phyloP scores from a whole-genome alignment of 1,284 basidiomycete genomes.

The Moniliella sp. region DNA sequence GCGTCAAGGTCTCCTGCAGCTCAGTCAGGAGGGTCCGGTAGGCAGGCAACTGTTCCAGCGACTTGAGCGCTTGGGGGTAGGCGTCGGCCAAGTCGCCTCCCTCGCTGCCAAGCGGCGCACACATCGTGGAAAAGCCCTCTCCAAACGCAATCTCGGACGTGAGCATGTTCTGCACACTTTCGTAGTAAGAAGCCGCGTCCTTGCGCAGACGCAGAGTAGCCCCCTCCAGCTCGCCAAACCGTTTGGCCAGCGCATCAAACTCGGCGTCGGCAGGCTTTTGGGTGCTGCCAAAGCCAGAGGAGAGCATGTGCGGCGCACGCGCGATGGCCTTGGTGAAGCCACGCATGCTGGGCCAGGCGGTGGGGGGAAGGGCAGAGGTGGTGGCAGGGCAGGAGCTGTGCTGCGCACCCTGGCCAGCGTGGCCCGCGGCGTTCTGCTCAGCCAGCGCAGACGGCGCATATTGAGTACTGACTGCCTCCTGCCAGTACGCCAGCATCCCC shows the following conservation, averaged over 20 bases:
- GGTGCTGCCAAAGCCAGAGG: slow-evolving; percentile 23
- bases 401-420: no score
- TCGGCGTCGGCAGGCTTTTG: slow-evolving; percentile 24
- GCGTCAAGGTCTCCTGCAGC: slow-evolving; percentile 51
- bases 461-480: no score
- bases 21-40: slow-evolving; percentile 62
- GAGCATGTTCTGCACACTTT: slow-evolving; percentile 45
- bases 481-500: no score
- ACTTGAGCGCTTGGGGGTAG: slow-evolving; percentile 55
- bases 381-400: no score
- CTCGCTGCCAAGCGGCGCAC: slow-evolving; percentile 40
- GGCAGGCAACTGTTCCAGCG: slow-evolving; percentile 53
- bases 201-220: slow-evolving; percentile 73
- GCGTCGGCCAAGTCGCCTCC: slow-evolving; percentile 56
- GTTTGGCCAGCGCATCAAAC: slow-evolving; percentile 24
- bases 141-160: slow-evolving; percentile 55
- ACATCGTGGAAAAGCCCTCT: slow-evolving; percentile 50
- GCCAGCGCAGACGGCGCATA: no score
- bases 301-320: slow-evolving; percentile 28
- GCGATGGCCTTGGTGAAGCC: slow-evolving; percentile 2
- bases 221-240: slow-evolving; percentile 56
- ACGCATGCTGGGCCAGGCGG: no score
- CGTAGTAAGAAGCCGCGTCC: slow-evolving; percentile 67
- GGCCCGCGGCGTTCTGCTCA: no score
- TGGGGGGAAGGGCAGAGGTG: no score